Percentiles rank a stretch among this genome's conserved stretches.
Conservation (phyloP, 352 stramenopile genomes). For the Thalassiosira gravida region DNA sequence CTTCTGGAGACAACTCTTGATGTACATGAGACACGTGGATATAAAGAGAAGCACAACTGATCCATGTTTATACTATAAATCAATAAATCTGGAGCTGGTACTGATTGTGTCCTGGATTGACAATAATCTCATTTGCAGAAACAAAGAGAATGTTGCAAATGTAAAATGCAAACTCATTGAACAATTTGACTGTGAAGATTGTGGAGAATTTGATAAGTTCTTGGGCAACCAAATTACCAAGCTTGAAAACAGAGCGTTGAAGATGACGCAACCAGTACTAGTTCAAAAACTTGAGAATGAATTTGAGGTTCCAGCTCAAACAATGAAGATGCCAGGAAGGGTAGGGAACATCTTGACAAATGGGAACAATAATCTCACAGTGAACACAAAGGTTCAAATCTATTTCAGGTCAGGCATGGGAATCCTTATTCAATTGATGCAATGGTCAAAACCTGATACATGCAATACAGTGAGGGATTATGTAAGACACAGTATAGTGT, state of each 20-base stretch:
- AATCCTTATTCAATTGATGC: constrained; percentile 47
- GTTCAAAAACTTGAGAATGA: constrained; percentile 54
- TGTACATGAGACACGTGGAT: constrained; percentile 2
- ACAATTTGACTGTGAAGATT: constrained; percentile 37
- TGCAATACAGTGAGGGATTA: constrained; percentile 25
- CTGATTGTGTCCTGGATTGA: constrained; percentile 53
- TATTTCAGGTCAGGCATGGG: constrained; percentile 30
- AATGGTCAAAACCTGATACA: constrained; percentile 38
- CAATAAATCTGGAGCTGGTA: neutral
- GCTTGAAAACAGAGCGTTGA: too few relatives aligned
- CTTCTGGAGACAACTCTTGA: constrained; percentile 33
- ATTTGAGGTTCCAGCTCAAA: constrained; percentile 37
- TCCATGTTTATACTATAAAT: neutral
- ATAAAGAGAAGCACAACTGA: neutral
- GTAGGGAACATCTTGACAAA: constrained; percentile 16
- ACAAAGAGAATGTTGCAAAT: constrained; percentile 9
- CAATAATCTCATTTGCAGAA: constrained; percentile 36
- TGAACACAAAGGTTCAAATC: neutral
- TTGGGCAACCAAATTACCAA: neutral
- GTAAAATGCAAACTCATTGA: constrained; percentile 1
- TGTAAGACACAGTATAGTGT: constrained; percentile 25
- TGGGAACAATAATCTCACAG: neutral
- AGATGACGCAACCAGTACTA: constrained; percentile 53
- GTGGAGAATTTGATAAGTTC: neutral
- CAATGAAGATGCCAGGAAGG: constrained; percentile 23